Conservation (phyloP, 1,284 basidiomycete genomes). For the Moesziomyces sp. region DNA sequence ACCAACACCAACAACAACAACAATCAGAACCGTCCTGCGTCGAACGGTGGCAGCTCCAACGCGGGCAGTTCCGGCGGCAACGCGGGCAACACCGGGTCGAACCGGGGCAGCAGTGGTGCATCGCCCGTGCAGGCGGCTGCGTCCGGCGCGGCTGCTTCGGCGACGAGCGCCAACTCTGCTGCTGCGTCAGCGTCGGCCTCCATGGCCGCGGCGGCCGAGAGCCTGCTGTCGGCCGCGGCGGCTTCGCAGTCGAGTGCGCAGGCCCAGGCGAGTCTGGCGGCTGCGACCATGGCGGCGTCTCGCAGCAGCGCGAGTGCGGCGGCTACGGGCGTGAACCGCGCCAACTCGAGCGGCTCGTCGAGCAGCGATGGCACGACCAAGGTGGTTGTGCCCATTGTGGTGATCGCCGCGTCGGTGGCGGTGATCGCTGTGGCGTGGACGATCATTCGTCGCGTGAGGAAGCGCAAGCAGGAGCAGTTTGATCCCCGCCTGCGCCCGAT, state of each 20-base stretch:
- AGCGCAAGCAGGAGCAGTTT: conserved; percentile 14
- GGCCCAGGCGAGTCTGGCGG: conserved; percentile 18
- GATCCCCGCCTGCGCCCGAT: conserved; percentile 23
- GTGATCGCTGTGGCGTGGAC: conserved; percentile 32
- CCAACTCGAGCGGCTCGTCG: conserved; percentile 24
- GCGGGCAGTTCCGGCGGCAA: conserved; percentile 12
- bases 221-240: conserved; percentile 23
- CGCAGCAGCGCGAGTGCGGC: conserved; percentile 4
- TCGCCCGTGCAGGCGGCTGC: conserved; percentile 19
- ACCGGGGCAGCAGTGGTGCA: conserved; percentile 3
- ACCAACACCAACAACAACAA: conserved; percentile 12
- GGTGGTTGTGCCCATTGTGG: conserved; percentile 48
- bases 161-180: conserved; percentile 10
- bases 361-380: conserved; percentile 39
- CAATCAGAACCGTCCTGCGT: conserved; percentile 17
- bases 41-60: conserved; percentile 6
- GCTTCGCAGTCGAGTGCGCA: conserved; percentile 16
- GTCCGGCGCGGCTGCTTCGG: conserved; percentile 6
- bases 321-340: conserved; percentile 18
- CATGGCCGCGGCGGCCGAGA: conserved; percentile 22
- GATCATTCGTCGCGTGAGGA: conserved; percentile 24
- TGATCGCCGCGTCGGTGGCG: conserved; percentile 33
- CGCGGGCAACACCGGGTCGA: conserved; percentile 4
- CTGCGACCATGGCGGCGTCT: conserved; percentile 5
- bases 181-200: conserved; percentile 24